Base-by-base conservation (phyloP, 257 asterid species). In the Solanum etuberosum region DNA sequence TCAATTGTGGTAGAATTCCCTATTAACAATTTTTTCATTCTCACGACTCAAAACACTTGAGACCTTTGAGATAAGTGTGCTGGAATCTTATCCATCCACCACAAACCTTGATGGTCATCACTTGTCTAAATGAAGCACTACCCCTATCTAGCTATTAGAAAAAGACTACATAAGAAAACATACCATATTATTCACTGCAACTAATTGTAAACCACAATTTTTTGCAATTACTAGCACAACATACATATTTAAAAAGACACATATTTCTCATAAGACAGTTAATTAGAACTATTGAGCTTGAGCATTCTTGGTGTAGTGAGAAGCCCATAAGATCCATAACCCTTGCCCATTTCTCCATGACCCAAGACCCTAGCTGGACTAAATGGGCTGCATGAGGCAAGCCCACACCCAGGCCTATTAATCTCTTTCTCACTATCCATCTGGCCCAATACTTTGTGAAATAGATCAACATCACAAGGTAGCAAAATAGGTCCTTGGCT, bases 391-490 rank as follows among this genome's bases (percentile, higher is more conserved):
- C 91, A 87, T 1, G 87, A 87, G 5, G 73, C 87, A 67, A 7
- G 70, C 46, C 80, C 85, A 54, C 87, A 68, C 0, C 86, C 83
- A 23, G 32, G 83, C 23, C 83, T 32, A 73, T 73, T 37, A 42
- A 43, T 48, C 9, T 88, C 91, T 18, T 67, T 14, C 3, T 76
- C 86, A 85, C 89, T 9, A 21, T 92, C 92, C 91, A 94, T 94
- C 80, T 93, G 94, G 1, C 92, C 92, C 88, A 92, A 87, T 42
- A 94, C 88, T 27, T 87, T 88, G 86, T 85, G 84, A 61, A 94
- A 94, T 0, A 92, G 90, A 89, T 86, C 90, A n/a, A 92, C 95
- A 54, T 91, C 92, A 90, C 97, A 94, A 1, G 97, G 97, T 15
- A 94, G 93, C 59, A 74, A 80, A 2, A 94, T 46, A 3, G 98